A percentile compares a stretch with the other conserved stretches of the same genome.
Conservation (phyloP, 176 grass and related monocot species). For the Carex cristatella region DNA sequence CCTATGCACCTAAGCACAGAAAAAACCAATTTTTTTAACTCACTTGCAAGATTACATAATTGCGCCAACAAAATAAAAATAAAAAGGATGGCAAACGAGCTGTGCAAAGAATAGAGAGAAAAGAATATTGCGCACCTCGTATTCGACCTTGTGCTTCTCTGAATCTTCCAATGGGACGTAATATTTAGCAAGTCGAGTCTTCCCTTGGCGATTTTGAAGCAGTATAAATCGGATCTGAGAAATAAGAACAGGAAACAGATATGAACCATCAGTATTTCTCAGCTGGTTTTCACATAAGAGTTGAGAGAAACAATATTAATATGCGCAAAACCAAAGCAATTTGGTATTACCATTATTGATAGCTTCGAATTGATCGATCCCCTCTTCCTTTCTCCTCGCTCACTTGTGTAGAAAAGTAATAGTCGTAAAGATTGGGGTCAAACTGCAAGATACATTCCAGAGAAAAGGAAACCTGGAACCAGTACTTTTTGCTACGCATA, state of each 20-base stretch:
- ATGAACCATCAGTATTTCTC: background rate
- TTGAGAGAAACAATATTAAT: background rate
- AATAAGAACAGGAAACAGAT: background rate
- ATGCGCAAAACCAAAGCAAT: background rate
- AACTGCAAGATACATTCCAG: slow-evolving; percentile 6
- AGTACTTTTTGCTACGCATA: background rate
- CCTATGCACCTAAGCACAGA: slow-evolving; percentile 63
- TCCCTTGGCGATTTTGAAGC: slow-evolving; percentile 96
- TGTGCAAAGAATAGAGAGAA: background rate
- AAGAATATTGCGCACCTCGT: slow-evolving; percentile 54
- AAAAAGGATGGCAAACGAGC: background rate
- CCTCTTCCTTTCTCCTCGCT: background rate
- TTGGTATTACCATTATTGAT: slow-evolving; percentile 18
- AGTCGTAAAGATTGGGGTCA: slow-evolving; percentile 13
- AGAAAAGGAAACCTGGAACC: background rate
- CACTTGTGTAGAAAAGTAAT: background rate
- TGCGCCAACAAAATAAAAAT: background rate
- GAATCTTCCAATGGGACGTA: slow-evolving; percentile 96
- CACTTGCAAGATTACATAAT: background rate
- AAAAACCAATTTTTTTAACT: background rate
- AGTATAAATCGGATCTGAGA: slow-evolving; percentile 93
- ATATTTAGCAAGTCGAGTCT: slow-evolving; percentile 97
- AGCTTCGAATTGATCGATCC: background rate
- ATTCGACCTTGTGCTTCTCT: slow-evolving; percentile 99
- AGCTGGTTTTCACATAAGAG: background rate